Evolutionary conservation across 2,329 filamentous ascomycete species (phyloP), one percentile per base, ranked within the genome.

Genomic region (Amesomyces nigricolor): DNA sequence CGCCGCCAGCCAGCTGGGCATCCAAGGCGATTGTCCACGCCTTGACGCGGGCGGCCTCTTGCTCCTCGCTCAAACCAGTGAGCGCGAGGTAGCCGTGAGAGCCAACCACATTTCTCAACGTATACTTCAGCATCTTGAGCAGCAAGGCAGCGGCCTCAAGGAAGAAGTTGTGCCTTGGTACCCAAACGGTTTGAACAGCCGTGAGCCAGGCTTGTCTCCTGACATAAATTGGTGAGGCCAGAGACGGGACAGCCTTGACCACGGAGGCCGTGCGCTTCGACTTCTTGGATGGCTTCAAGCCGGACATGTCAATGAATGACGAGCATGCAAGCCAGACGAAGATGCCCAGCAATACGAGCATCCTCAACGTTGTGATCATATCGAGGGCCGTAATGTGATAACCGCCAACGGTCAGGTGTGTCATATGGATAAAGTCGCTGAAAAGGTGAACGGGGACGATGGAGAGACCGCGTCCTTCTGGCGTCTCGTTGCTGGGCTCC

Each of bases 11-110:
- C 17, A 97, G 79, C 69, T 96, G 92, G 26, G 92, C 91, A 70
- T 97, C 92, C 53, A 96, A 80, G 13, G 91, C 91, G 65, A 96
- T 96, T 35, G 87, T 82, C 92, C 92, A 97, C 0, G 91, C 89
- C 72, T 95, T 94, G 65, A 95, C 81, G 29, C 92, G 83, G 6
- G 89, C 91, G 50, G 81, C 82, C 69, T 96, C 92, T 68, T 95
- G 86, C 56, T 96, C 90, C 62, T 87, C 84, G 1, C 87, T 92
- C 47, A 88, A 81, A 0, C 90, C 89, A 2, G 88, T 92, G 39
- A 95, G 73, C 67, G 84, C 78, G 54, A 91, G 86, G 68, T 94
- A 96, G 9, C 86, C 78, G 29, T 86, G 80, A 62, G 85, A 79
- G 39, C 92, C 91, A 59, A 96, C 82, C 0, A 88, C 70, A 62